Conservation (phyloP, 2,329 filamentous ascomycete genomes). For the Fusarium sulawesiense region DNA sequence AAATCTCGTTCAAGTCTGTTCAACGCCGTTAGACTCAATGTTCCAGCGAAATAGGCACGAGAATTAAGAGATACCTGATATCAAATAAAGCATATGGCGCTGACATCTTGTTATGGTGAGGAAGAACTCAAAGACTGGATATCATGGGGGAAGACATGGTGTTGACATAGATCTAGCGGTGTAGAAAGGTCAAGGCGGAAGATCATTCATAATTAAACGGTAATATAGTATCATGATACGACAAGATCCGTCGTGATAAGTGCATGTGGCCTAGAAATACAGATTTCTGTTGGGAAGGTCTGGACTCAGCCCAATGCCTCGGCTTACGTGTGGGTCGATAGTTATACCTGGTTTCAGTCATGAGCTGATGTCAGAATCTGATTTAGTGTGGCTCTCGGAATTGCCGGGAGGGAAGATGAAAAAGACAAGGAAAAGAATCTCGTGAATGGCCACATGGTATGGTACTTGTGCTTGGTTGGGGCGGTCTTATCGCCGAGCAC, state of each 20-base stretch:
- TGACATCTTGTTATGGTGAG: neutral
- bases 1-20: conserved; percentile 79
- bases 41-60: neutral
- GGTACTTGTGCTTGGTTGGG: neutral
- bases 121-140: neutral
- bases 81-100: conserved; percentile 55
- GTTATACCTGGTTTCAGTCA: neutral
- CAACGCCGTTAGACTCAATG: neutral
- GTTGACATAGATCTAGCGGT: neutral
- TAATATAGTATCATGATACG: neutral
- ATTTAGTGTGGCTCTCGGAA: neutral
- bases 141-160: conserved; percentile 9
- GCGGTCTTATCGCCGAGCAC: neutral
- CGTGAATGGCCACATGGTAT: neutral
- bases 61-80: conserved; percentile 58
- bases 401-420: neutral
- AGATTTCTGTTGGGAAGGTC: neutral
- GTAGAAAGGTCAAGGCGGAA: neutral
- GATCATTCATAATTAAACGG: neutral
- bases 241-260: neutral
- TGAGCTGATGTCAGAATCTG: conserved; percentile 20
- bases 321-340: conserved; percentile 25
- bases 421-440: neutral
- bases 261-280: neutral
- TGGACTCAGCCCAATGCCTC: conserved; percentile 3